phyloP scores from a whole-genome alignment of 192 early-diverging fungal genomes.

The Gryganskiella cystojenkinii region DNA sequence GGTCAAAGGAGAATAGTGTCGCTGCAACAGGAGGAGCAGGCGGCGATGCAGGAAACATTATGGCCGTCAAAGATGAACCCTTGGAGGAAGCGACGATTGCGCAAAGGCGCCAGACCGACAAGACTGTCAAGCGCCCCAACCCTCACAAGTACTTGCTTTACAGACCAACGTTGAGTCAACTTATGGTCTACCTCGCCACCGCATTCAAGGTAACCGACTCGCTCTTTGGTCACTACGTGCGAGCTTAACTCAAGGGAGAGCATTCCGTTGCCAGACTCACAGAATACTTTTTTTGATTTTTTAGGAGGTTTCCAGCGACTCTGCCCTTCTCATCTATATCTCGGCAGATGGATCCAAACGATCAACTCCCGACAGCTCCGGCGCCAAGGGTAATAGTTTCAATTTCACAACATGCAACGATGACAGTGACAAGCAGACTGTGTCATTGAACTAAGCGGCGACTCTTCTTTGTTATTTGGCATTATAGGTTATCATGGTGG shows the following conservation, averaged over 20 bases:
- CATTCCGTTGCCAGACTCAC: not conserved
- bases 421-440: too few relatives aligned
- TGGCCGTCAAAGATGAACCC: conserved; percentile 43
- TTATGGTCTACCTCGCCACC: conserved; percentile 91
- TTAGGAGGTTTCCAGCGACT: conserved; percentile 87
- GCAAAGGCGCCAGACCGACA: conserved; percentile 43
- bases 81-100: conserved; percentile 17
- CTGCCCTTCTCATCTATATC: conserved; percentile 88
- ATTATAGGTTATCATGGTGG: conserved; percentile 81
- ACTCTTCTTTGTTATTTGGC: too few relatives aligned
- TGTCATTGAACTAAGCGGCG: too few relatives aligned
- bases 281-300: not conserved
- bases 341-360: conserved; percentile 84
- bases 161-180: conserved; percentile 89
- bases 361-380: conserved; percentile 57
- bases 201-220: conserved; percentile 81
- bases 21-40: conserved; percentile 20
- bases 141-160: conserved; percentile 95
- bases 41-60: not conserved
- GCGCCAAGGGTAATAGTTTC: conserved; percentile 47
- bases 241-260: not conserved
- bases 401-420: too few relatives aligned
- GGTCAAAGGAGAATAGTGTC: conserved; percentile 30
- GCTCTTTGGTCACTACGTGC: too few relatives aligned
- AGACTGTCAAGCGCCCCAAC: conserved; percentile 51